Base-by-base conservation (phyloP, 768 basidiomycete genomes). In the Pholiota molesta region DNA sequence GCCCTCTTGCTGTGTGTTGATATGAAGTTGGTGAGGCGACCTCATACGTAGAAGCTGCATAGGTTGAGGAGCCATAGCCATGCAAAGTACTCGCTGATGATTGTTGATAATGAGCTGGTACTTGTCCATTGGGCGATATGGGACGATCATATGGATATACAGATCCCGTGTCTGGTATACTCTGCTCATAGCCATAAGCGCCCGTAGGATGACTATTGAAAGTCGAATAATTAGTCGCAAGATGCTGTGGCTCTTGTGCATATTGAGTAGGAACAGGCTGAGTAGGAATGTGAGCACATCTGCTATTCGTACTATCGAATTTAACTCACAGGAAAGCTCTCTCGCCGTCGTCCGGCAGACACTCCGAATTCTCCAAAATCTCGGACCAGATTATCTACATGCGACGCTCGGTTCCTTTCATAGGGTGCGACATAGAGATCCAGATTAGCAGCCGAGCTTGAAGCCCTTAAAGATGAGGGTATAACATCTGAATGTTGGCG, bases 381-480 rank as follows among this genome's bases (percentile, higher is more conserved):
- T 60, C 82, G 83, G 21, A 84, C 73, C n/a, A 91, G 59, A 42
- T 78, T 77, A 63, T 89, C 88, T 26, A 88, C 71, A 1, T 81
- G 76, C 16, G 80, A 70, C 23, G 69, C 61, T 31, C 74, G 73
- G 64, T 74, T 79, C 39, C 79, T 76, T 62, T 92, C 90, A 68
- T 94, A 94, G 1, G 86, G 86, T 0, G 91, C 86, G 39, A 84
- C 83, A 69, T 95, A 95, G 19, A 93, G 76, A 65, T 91, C 88
- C 5, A 88, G 74, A 39, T 82, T 78, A 10, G 84, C 85, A 51
- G 84, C 75, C 21, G 90, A 88, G 65, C 76, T 84, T 5, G 91
- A 90, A 19, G 83, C 75, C 44, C 86, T 78, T 37, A 92, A 69
- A 6, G 87, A 84, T 3, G 88, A 81, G 3, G 90, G 86, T 23